Percentiles rank a stretch among this genome's conserved stretches.
Evolutionary conservation across 805 yeast genomes (phyloP).

Genomic region (Yamadazyma philogaea): DNA sequence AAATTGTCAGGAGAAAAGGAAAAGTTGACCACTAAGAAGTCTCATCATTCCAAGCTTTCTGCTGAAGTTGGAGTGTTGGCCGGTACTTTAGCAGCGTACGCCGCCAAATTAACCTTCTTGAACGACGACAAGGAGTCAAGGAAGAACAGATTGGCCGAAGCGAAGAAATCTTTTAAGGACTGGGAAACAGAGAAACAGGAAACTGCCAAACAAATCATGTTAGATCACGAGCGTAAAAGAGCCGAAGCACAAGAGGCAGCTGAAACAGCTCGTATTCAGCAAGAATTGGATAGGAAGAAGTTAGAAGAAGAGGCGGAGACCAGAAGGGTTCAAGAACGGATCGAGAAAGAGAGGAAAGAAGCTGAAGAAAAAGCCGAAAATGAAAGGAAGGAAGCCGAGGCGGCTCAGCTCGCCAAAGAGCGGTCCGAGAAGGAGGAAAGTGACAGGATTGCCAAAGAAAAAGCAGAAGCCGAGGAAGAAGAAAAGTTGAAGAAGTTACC

Average conservation of each 20-base stretch:
- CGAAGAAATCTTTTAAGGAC: conserved; percentile 34
- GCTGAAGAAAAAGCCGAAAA: conserved; percentile 13
- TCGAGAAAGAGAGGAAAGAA: conserved; percentile 17
- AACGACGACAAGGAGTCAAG: conserved; percentile 37
- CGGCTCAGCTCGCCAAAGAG: conserved; percentile 12
- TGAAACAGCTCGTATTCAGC: conserved; percentile 27
- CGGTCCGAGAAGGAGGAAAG: conserved; percentile 18
- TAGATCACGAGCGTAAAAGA: conserved; percentile 34
- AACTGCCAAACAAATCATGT: conserved; percentile 37
- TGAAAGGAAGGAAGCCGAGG: conserved; percentile 15
- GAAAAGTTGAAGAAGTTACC: conserved; percentile 20
- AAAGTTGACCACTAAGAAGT: conserved; percentile 35
- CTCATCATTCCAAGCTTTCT: conserved; percentile 32
- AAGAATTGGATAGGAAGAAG: conserved; percentile 37
- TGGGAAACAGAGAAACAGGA: conserved; percentile 48
- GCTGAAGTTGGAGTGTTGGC: conserved; percentile 45
- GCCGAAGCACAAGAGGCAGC: conserved; percentile 43
- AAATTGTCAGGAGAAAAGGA: conserved; percentile 36
- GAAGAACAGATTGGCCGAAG: conserved; percentile 35
- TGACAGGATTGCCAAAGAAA: conserved; percentile 13
- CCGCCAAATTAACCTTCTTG: conserved; percentile 40
- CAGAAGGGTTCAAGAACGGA: conserved; percentile 29
- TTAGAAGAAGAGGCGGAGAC: conserved; percentile 31
- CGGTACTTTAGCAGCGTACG: conserved; percentile 42
- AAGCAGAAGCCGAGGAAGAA: conserved; percentile 15